A percentile compares a stretch with the other conserved stretches of the same genome.
Conservation (phyloP, 345 rosid species). For the Jatropha curcas region DNA sequence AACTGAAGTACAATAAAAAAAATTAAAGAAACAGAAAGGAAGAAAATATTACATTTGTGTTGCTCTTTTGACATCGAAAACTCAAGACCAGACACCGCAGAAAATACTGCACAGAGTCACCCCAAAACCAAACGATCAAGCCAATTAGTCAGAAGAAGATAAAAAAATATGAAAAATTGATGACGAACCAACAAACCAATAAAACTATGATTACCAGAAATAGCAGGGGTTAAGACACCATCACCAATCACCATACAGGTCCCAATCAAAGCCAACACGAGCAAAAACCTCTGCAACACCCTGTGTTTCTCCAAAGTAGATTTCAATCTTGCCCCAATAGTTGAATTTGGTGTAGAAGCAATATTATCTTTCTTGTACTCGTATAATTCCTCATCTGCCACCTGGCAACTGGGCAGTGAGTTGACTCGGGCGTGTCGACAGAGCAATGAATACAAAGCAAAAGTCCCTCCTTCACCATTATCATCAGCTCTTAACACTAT, state of each 20-base stretch:
- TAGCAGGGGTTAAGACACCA: conserved; percentile 84
- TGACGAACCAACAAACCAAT: conserved; percentile 4
- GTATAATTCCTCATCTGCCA: conserved; percentile 68
- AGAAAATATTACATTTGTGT: conserved; percentile 61
- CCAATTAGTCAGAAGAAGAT: conserved; percentile 10
- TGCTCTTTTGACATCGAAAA: conserved; percentile 74
- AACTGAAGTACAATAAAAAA: background rate
- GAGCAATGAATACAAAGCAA: conserved; percentile 82
- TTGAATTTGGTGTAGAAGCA: conserved; percentile 36
- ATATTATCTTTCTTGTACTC: conserved; percentile 57
- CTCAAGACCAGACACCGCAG: conserved; percentile 92
- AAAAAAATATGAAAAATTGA: background rate
- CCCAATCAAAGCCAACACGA: conserved; percentile 79
- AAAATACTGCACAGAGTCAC: conserved; percentile 56
- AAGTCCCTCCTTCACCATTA: conserved; percentile 93
- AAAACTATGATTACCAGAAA: conserved; percentile 61
- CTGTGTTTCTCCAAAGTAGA: conserved; percentile 61
- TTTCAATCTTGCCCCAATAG: conserved; percentile 58
- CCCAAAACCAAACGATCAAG: conserved; percentile 16
- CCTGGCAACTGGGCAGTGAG: conserved; percentile 76
- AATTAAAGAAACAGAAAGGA: background rate
- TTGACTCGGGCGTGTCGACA: conserved; percentile 89
- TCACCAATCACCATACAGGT: conserved; percentile 98
- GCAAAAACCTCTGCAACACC: conserved; percentile 72
- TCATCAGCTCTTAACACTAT: conserved; percentile 87